A percentile compares a stretch with the other conserved stretches of the same genome.
Conservation (phyloP, 768 basidiomycete species). For the Boletus reticulatus region DNA sequence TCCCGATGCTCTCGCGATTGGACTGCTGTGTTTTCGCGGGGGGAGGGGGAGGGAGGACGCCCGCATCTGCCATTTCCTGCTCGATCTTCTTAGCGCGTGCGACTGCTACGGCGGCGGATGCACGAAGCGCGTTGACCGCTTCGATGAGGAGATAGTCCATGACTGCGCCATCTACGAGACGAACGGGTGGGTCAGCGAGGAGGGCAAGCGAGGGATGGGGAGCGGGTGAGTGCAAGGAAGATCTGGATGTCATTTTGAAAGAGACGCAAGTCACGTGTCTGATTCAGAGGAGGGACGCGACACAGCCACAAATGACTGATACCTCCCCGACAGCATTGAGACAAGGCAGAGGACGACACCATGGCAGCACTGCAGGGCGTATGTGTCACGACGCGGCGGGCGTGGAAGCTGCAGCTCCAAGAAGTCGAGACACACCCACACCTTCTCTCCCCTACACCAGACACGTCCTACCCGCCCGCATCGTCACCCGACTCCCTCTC, state of each 20-base stretch:
- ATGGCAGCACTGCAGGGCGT: conserved; percentile 9
- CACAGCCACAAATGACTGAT: conserved; percentile 20
- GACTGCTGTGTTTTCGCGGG: conserved; percentile 34
- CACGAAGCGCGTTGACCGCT: conserved; percentile 68
- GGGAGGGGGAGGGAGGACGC: conserved; percentile 57
- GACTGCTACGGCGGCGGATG: conserved; percentile 71
- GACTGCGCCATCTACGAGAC: conserved; percentile 60
- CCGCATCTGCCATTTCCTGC: conserved; percentile 76
- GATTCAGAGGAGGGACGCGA: conserved; percentile 1
- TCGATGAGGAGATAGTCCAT: conserved; percentile 90
- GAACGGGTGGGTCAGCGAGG: conserved; percentile 62
- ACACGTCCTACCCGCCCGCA: conserved; percentile 8
- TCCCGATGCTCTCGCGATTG: conserved; percentile 36
- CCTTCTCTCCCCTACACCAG: not conserved
- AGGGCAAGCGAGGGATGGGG: conserved; percentile 35
- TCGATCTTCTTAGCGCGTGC: conserved; percentile 67
- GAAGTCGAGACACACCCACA: conserved; percentile 7
- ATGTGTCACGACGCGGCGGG: conserved; percentile 30
- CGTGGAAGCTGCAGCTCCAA: conserved; percentile 25
- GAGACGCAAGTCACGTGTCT: conserved; percentile 12
- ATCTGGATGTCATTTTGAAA: too few species aligned
- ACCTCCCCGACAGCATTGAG: not conserved
- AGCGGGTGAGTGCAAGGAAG: conserved; percentile 26
- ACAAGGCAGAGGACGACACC: conserved; percentile 10
- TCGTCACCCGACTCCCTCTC: conserved; percentile 22